Evolutionary conservation across 1,284 basidiomycete species (phyloP).

Genomic region (Puccinia brachypodii): DNA sequence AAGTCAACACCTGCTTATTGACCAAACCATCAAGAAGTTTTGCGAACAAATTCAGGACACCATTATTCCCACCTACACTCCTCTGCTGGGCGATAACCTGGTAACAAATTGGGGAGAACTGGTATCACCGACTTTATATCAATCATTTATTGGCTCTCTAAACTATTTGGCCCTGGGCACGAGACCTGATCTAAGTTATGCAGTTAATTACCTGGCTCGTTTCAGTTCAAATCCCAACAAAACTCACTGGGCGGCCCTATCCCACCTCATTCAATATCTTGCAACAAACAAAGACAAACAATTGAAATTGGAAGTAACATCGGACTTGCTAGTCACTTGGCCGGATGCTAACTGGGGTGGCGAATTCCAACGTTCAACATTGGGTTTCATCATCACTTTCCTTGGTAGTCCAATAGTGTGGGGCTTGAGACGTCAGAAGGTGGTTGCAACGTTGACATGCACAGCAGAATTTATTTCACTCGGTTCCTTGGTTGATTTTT

Average conservation of each 20-base stretch:
- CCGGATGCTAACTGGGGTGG: constrained; percentile 28
- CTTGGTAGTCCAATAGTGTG: constrained; percentile 10
- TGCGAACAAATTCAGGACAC: background rate
- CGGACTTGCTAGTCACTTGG: background rate
- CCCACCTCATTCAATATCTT: background rate
- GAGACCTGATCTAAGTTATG: background rate
- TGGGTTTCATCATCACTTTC: background rate
- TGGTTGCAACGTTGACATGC: background rate
- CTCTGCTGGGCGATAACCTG: background rate
- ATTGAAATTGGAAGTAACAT: background rate
- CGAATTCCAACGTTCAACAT: background rate
- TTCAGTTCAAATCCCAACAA: constrained; percentile 3
- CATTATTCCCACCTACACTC: background rate
- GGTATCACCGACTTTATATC: background rate
- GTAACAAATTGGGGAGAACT: background rate
- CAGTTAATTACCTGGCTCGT: constrained; percentile 16
- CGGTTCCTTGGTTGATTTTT: background rate
- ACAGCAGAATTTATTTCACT: constrained; percentile 1
- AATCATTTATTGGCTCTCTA: constrained; percentile 1
- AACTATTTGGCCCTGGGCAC: constrained; percentile 11
- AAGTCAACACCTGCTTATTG: background rate
- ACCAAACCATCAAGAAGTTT: background rate
- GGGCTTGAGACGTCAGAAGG: background rate
- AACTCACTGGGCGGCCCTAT: background rate
- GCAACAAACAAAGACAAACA: background rate